Evolutionary conservation across 2,329 filamentous ascomycete genomes (phyloP).

Genomic region (Ilyonectria sp.): DNA sequence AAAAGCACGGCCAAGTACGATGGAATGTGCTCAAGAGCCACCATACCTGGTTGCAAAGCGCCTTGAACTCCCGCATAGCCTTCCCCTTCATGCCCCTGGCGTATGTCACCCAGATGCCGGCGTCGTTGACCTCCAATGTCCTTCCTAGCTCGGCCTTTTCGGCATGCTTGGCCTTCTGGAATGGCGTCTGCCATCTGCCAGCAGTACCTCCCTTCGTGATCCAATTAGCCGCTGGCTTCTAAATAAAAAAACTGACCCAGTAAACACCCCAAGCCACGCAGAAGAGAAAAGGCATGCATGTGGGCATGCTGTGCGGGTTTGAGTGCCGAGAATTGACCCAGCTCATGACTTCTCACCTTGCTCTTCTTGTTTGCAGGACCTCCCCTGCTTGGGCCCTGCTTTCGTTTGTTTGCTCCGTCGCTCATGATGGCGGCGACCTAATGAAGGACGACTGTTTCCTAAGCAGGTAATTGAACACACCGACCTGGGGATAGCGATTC

Average conservation of each 20-base stretch:
- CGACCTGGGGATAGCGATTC: neutral
- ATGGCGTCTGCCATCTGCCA: slow-evolving; percentile 74
- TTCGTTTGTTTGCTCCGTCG: slow-evolving; percentile 54
- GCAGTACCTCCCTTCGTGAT: slow-evolving; percentile 62
- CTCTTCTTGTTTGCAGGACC: slow-evolving; percentile 56
- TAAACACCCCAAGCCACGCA: neutral
- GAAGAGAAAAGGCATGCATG: neutral
- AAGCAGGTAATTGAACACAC: neutral
- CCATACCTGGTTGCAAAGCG: slow-evolving; percentile 76
- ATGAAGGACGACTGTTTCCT: neutral
- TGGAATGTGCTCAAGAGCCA: slow-evolving; percentile 2
- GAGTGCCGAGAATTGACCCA: neutral
- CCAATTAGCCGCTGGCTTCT: slow-evolving; percentile 15
- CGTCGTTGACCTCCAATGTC: slow-evolving; percentile 76
- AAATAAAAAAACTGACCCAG: neutral
- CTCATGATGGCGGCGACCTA: slow-evolving; percentile 45
- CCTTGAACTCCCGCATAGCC: slow-evolving; percentile 76
- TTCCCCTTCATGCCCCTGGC: slow-evolving; percentile 79
- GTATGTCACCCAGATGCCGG: slow-evolving; percentile 85
- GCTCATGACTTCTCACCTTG: slow-evolving; percentile 53
- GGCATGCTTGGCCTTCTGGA: slow-evolving; percentile 67
- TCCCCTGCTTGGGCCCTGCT: slow-evolving; percentile 50
- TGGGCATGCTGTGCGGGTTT: neutral
- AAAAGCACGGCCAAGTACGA: neutral
- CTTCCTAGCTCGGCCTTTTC: slow-evolving; percentile 59